Base-by-base conservation (phyloP, 306 rosid genomes). In the Sophora flavescens region DNA sequence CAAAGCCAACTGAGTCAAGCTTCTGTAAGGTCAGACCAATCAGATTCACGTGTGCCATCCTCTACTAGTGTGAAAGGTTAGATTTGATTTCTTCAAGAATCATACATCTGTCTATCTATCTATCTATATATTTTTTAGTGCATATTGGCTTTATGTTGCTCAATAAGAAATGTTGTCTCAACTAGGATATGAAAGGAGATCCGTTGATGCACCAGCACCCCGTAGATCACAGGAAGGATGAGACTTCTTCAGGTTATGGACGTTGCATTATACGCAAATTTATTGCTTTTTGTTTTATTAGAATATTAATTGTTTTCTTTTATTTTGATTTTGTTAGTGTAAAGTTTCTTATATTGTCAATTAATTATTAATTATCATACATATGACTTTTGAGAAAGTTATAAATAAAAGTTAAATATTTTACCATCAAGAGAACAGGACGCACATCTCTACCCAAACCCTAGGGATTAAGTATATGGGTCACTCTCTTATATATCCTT, bases 101-200 rank as follows among this genome's bases (percentile, higher is more conserved):
- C 35, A 70, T 16, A 35, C 16, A 44, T 17, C 4, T 63, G 11
- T 26, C 3, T 13, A 30, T 57, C n/a, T n/a, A n/a, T n/a, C n/a
- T n/a, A n/a, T n/a, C 22, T 22, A 22, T 22, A 22, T 22, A 22
- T 22, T 22, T 22, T 0, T 22, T 0, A 22, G 22, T 22, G 22
- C 12, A 6, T 70, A 13, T 75, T 65, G 13, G 18, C 39, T 62
- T 4, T 5, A n/a, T 5, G 45, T 16, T 82, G 32, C 74, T 78
- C 33, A 50, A 17, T 65, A 45, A 32, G 16, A 77, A 65, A 41
- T 57, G 4, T 18, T 77, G 48, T 67, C 70, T 70, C 1, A 47
- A 33, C 60, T 79, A 86, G 93, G 39, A 60, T 50, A 22, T 1
- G 90, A 87, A 8, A 88, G 76, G 80, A 78, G 82, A 53, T 75